Evolutionary conservation across 2,329 filamentous ascomycete genomes (phyloP).

Genomic region (Thyridium curvatum): DNA sequence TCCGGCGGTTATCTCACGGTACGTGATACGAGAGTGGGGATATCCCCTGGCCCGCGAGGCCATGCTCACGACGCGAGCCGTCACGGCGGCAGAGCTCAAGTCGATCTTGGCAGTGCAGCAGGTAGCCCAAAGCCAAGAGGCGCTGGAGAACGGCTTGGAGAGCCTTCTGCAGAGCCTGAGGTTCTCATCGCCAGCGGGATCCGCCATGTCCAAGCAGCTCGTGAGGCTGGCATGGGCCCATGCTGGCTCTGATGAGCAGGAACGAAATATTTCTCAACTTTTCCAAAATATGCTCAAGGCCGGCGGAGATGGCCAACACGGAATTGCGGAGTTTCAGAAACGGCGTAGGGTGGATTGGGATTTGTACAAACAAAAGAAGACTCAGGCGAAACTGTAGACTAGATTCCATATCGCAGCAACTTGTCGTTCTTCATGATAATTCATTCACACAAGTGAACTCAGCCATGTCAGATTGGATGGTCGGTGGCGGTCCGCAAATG

Average conservation of each 20-base stretch:
- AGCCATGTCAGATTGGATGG: too few species aligned
- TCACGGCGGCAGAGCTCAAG: slow-evolving; percentile 17
- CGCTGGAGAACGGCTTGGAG: slow-evolving; percentile 12
- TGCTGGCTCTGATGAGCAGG: slow-evolving; percentile 5
- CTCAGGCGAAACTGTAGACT: too few species aligned
- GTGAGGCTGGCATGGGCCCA: slow-evolving; percentile 18
- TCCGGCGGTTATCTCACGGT: slow-evolving; percentile 26
- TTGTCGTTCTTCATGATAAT: too few species aligned
- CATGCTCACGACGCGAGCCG: slow-evolving; percentile 23
- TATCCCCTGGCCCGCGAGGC: slow-evolving; percentile 21
- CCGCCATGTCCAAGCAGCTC: slow-evolving; percentile 25
- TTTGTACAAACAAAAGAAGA: too few species aligned
- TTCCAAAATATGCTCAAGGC: too few species aligned
- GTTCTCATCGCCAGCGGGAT: slow-evolving; percentile 18
- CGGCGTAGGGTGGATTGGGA: too few species aligned
- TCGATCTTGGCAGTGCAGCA: slow-evolving; percentile 15
- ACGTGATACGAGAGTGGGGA: slow-evolving; percentile 26
- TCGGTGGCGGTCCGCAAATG: too few species aligned
- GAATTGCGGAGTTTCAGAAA: too few species aligned
- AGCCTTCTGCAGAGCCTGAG: slow-evolving; percentile 14
- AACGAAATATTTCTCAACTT: too few species aligned
- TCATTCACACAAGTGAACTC: too few species aligned
- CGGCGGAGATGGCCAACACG: too few species aligned
- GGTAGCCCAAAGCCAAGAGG: slow-evolving; percentile 9
- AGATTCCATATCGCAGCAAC: too few species aligned